These are phyloP conservation scores for Sungouiozyma ichnusensis DNA, from an alignment of 805 yeast genomes.

Conservation along the genomic window DNA sequence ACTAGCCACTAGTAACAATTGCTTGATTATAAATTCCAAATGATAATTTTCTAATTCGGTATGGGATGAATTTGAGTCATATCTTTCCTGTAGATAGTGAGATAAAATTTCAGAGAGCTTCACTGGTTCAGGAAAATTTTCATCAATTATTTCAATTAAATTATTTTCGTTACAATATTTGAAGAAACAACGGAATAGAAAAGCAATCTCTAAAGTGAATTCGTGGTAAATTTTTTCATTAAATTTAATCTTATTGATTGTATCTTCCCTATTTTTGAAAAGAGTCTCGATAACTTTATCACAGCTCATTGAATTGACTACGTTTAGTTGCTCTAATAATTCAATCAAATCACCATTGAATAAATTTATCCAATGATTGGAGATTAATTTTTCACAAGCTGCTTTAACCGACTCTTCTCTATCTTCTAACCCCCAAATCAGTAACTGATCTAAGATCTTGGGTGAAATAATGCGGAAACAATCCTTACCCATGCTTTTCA, in stretches of 20 bases:
- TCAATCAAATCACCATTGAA: constrained; percentile 62
- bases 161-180: constrained; percentile 50
- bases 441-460: constrained; percentile 50
- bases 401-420: constrained; percentile 63
- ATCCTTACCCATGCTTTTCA: constrained; percentile 59
- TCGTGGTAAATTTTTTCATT: constrained; percentile 58
- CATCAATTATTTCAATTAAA: constrained; percentile 47
- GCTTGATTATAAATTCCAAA: constrained; percentile 63
- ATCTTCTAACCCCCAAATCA: constrained; percentile 81
- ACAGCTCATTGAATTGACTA: constrained; percentile 57
- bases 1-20: constrained; percentile 54
- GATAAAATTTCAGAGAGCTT: constrained; percentile 51
- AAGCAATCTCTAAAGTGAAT: constrained; percentile 64
- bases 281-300: constrained; percentile 55
- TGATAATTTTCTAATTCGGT: constrained; percentile 41
- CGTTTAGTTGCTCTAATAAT: constrained; percentile 60
- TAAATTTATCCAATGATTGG: constrained; percentile 59
- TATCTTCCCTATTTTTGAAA: constrained; percentile 52
- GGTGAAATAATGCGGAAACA: constrained; percentile 28
- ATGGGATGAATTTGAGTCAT: constrained; percentile 9
- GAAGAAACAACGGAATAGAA: constrained; percentile 58
- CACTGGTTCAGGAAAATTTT: constrained; percentile 69
- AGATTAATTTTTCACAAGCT: constrained; percentile 64
- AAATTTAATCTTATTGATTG: constrained; percentile 48
- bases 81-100: constrained; percentile 44